Evolutionary conservation across 371 early-diverging fungal genomes (phyloP).

Genomic region (Rhizopus arrhizus): DNA sequence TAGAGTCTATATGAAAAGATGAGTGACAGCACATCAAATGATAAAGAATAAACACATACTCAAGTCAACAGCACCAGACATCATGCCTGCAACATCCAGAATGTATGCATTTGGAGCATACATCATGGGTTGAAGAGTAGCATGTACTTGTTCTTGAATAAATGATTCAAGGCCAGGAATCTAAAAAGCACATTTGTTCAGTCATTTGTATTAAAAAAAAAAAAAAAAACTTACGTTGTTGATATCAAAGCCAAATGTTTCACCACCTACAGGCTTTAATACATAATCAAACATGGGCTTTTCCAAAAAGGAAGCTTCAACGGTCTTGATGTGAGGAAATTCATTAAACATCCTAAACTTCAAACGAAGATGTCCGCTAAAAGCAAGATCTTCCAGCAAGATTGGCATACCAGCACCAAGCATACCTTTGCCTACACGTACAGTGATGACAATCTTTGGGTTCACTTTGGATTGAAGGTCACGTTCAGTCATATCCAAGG

Average conservation of each 20-base stretch:
- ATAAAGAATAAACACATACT: slow-evolving; percentile 20
- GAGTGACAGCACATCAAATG: background rate
- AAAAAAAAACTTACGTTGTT: slow-evolving; percentile 60
- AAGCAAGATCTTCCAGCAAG: slow-evolving; percentile 88
- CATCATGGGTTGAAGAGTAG: slow-evolving; percentile 83
- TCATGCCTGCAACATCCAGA: slow-evolving; percentile 82
- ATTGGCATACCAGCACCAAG: slow-evolving; percentile 91
- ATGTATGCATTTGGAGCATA: slow-evolving; percentile 83
- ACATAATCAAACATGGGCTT: slow-evolving; percentile 91
- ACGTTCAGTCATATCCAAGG: slow-evolving; percentile 67
- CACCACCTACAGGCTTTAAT: slow-evolving; percentile 93
- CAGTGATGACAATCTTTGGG: slow-evolving; percentile 90
- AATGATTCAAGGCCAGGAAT: slow-evolving; percentile 83
- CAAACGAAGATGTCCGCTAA: slow-evolving; percentile 81
- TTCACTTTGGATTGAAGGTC: slow-evolving; percentile 76
- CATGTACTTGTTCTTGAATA: slow-evolving; percentile 78
- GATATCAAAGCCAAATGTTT: slow-evolving; percentile 86
- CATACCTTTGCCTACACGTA: slow-evolving; percentile 85
- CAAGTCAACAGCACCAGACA: slow-evolving; percentile 68
- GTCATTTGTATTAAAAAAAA: background rate
- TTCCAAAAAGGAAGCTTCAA: slow-evolving; percentile 89
- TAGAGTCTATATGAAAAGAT: slow-evolving; percentile 42
- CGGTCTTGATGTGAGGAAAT: slow-evolving; percentile 90
- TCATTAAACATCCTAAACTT: slow-evolving; percentile 83
- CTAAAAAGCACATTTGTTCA: slow-evolving; percentile 34